Percentiles rank a stretch among this genome's conserved stretches.
phyloP scores from a whole-genome alignment of 176 grass and related monocot genomes.

The Rhipidocladum racemiflorum region DNA sequence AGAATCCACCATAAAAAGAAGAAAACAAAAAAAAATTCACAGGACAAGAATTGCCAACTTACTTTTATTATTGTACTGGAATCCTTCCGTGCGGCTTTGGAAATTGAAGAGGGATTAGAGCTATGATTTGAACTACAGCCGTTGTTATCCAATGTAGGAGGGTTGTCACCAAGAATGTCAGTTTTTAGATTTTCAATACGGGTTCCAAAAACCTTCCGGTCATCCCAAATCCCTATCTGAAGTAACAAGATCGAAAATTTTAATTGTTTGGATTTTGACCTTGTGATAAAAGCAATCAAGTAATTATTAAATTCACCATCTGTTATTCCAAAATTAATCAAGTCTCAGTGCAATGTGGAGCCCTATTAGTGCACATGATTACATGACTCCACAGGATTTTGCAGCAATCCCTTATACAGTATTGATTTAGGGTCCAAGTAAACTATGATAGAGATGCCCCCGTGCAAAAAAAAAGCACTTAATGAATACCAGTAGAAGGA shows the following conservation, averaged over 20 bases:
- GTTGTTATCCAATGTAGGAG: constrained; percentile 39
- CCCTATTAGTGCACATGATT: background rate
- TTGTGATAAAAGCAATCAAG: background rate
- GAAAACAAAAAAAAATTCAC: constrained; percentile 18
- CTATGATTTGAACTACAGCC: constrained; percentile 56
- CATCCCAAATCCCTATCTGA: constrained; percentile 95
- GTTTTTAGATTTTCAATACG: constrained; percentile 68
- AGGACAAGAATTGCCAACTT: constrained; percentile 37
- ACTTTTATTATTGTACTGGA: constrained; percentile 69
- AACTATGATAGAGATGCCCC: background rate
- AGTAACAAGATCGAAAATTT: constrained; percentile 7
- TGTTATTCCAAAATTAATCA: constrained; percentile 2
- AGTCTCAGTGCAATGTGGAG: background rate
- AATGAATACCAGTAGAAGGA: no score
- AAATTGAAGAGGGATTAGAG: constrained; percentile 57
- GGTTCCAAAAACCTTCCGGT: constrained; percentile 86
- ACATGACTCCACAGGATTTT: background rate
- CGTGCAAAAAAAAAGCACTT: constrained; percentile 2
- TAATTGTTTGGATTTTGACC: background rate
- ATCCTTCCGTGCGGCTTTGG: constrained; percentile 66
- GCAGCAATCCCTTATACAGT: background rate
- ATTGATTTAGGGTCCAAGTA: background rate
- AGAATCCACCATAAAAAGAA: constrained; percentile 17
- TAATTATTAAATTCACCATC: background rate
- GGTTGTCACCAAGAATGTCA: constrained; percentile 64